Evolutionary conservation across 441 rosid genomes (phyloP).

Genomic region (Arabidopsis lyrata): DNA sequence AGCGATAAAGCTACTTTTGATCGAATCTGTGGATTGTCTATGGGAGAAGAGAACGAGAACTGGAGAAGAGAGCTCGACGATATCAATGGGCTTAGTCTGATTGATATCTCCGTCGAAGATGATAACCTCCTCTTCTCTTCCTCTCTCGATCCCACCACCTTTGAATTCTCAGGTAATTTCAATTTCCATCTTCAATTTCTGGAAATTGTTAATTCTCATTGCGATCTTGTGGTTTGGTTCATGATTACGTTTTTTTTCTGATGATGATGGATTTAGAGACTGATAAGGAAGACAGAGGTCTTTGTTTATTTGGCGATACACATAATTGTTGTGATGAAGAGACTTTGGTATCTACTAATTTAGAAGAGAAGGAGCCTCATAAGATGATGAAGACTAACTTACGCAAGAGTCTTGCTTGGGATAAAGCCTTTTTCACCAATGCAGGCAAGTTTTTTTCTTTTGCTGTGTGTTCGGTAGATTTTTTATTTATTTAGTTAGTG

Average conservation of each 20-base stretch:
- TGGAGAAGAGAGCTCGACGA: constrained; percentile 45
- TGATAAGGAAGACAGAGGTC: constrained; percentile 46
- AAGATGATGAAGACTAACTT: constrained; percentile 59
- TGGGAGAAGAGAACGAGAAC: constrained; percentile 60
- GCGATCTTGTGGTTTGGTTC: background rate
- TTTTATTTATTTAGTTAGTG: background rate
- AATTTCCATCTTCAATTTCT: background rate
- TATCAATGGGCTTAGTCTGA: constrained; percentile 60
- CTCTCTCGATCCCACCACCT: constrained; percentile 40
- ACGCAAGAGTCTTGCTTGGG: constrained; percentile 97
- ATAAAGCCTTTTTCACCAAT: constrained; percentile 93
- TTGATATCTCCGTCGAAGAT: constrained; percentile 70
- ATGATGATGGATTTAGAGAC: constrained; percentile 48
- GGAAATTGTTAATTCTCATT: background rate
- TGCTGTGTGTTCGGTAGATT: background rate
- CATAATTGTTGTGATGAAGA: constrained; percentile 38
- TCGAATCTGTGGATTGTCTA: constrained; percentile 32
- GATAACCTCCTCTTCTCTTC: constrained; percentile 80
- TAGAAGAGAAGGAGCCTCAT: constrained; percentile 48
- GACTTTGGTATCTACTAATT: constrained; percentile 35
- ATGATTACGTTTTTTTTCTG: constrained; percentile 10
- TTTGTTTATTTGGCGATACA: constrained; percentile 44
- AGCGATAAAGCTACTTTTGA: background rate
- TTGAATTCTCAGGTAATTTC: constrained; percentile 48
- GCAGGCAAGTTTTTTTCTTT: constrained; percentile 54